A percentile compares a stretch with the other conserved stretches of the same genome.
These are phyloP conservation scores for Pugionium cornutum DNA, from an alignment of 345 rosid genomes.

Conservation along the genomic window DNA sequence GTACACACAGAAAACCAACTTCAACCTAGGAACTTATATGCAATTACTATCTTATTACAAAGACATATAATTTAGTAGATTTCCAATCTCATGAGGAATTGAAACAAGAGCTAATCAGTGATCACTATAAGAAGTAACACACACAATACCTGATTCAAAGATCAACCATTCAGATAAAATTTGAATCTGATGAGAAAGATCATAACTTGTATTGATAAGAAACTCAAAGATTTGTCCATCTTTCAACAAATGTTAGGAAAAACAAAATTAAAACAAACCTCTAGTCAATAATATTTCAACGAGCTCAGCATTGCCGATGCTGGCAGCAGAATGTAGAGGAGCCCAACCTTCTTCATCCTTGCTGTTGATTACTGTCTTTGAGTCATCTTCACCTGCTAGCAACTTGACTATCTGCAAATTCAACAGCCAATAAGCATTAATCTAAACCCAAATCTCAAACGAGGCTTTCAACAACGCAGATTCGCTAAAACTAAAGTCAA, in stretches of 20 bases:
- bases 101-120: background rate
- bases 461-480: background rate
- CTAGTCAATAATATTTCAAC: conserved; percentile 55
- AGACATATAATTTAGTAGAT: background rate
- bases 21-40: conserved; percentile 9
- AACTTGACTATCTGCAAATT: conserved; percentile 55
- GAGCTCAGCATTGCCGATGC: conserved; percentile 67
- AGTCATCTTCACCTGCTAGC: conserved; percentile 53
- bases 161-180: background rate
- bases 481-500: background rate
- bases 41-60: background rate
- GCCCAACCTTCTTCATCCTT: conserved; percentile 97
- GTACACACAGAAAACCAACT: conserved; percentile 3
- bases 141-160: background rate
- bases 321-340: conserved; percentile 80
- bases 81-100: background rate
- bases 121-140: background rate
- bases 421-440: background rate
- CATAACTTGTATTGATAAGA: background rate
- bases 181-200: conserved; percentile 1
- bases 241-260: background rate
- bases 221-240: background rate
- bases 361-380: conserved; percentile 49
- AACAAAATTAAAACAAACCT: conserved; percentile 45
- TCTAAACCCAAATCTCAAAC: no score